Base-by-base conservation (phyloP, 1,139 yeast genomes). In the Taphrina wiesneri region DNA sequence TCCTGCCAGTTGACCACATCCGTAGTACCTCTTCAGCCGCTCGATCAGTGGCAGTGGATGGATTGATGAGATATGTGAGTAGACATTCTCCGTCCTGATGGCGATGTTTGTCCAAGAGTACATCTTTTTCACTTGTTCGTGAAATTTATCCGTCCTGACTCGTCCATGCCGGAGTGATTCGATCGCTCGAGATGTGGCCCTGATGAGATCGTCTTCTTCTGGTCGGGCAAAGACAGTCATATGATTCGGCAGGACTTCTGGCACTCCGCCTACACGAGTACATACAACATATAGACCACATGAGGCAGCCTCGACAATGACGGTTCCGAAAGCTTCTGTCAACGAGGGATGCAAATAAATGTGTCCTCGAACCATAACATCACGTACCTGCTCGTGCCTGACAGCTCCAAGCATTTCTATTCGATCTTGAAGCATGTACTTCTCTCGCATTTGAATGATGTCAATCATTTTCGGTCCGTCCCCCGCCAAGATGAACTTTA, bases 301-400 rank as follows among this genome's bases (percentile, higher is more conserved):
- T 0, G 96, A 88, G 0, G 98, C 99, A 0, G 99, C 99, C 74
- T 95, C 99, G 0, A 95, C 97, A 25, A 95, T 79, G 0, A 91
- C 99, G 0, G 99, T 93, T 0, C 99, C 99, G 78, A 95, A 95
- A 0, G 99, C 99, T 75, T 95, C 99, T 0, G 99, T 95, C 41
- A 95, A 79, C 1, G 97, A 87, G 0, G 99, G 93, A 76, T 95
- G 99, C 56, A 95, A 77, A 75, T 92, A 95, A 15, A 95, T 93
- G 73, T 95, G 96, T 13, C 99, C 99, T 68, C 86, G 85, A 1
- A 90, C 85, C 97, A 95, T 90, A 15, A 93, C 69, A 73, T 92
- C 90, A 57, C 98, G 80, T 2, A 95, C 99, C 70, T 88, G 87
- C 74, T 95, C 99, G 74, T 95, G 99, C 52, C 88, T 84, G 0